Evolutionary conservation across 805 yeast genomes (phyloP).

Genomic region (Zygotorulaspora florentina): DNA sequence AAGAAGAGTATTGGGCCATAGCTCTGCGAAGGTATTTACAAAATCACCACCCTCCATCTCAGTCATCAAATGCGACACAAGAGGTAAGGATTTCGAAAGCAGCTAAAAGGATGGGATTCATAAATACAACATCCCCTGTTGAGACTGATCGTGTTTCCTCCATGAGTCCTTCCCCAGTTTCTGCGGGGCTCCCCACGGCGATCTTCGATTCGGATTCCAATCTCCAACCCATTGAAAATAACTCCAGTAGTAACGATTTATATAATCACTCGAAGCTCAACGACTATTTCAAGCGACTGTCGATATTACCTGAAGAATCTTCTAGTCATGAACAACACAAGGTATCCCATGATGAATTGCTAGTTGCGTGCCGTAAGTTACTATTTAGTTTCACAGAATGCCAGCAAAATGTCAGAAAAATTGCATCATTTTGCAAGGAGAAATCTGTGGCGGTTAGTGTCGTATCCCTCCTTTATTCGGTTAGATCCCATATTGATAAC

Average conservation of each 20-base stretch:
- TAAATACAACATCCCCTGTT: conserved; percentile 29
- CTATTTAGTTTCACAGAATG: conserved; percentile 61
- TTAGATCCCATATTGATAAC: conserved; percentile 52
- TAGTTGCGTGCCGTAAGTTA: conserved; percentile 50
- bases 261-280: conserved; percentile 43
- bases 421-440: conserved; percentile 55
- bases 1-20: conserved; percentile 36
- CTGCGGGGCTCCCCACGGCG: conserved; percentile 2
- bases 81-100: conserved; percentile 45
- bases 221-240: conserved; percentile 2
- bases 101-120: conserved; percentile 71
- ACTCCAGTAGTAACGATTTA: conserved; percentile 19
- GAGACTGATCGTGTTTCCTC: conserved; percentile 8
- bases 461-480: conserved; percentile 47
- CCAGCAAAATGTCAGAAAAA: conserved; percentile 53
- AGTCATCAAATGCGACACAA: conserved; percentile 14
- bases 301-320: conserved; percentile 54
- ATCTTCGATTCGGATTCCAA: conserved; percentile 9
- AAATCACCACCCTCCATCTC: conserved; percentile 12
- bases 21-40: conserved; percentile 30
- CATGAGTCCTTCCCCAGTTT: conserved; percentile 11
- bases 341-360: conserved; percentile 32
- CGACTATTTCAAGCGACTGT: conserved; percentile 61
- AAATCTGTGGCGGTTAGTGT: conserved; percentile 51
- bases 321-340: conserved; percentile 21